A percentile compares a stretch with the other conserved stretches of the same genome.
These are phyloP conservation scores for Lumnitzera racemosa DNA, from an alignment of 345 rosid species.

Conservation along the genomic window DNA sequence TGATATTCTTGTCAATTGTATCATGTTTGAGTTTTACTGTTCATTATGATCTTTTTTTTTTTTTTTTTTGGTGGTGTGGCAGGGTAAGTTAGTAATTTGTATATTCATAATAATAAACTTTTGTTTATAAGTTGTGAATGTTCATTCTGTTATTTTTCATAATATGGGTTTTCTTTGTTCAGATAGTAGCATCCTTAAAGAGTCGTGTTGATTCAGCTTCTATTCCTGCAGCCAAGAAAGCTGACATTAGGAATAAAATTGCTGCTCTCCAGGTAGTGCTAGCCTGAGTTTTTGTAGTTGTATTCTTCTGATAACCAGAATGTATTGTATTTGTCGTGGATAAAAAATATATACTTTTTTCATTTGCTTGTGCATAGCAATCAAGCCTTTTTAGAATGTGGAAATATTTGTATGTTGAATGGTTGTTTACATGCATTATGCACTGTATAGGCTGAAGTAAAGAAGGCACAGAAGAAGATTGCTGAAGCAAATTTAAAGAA, in stretches of 20 bases:
- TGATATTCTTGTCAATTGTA: too few relatives aligned
- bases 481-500: constrained; percentile 75
- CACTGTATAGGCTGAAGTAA: constrained; percentile 45
- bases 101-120: too few relatives aligned
- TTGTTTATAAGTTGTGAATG: too few relatives aligned
- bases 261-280: constrained; percentile 57
- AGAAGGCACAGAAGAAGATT: constrained; percentile 79
- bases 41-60: too few relatives aligned
- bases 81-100: too few relatives aligned
- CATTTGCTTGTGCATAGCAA: not conserved
- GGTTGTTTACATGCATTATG: too few relatives aligned
- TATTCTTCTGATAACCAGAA: too few relatives aligned
- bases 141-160: not conserved
- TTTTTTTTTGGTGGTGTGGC: too few relatives aligned
- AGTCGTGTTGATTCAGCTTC: constrained; percentile 60
- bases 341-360: too few relatives aligned
- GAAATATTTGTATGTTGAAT: too few relatives aligned
- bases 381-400: not conserved
- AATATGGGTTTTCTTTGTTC: constrained; percentile 11
- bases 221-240: constrained; percentile 85
- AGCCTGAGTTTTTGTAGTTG: not conserved
- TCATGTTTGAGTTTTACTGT: too few relatives aligned
- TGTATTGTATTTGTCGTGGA: too few relatives aligned
- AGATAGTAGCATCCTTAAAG: constrained; percentile 84
- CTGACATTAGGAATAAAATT: constrained; percentile 72